A percentile compares a stretch with the other conserved stretches of the same genome.
These are phyloP conservation scores for Colletotrichum nymphaeae DNA, from an alignment of 2,329 filamentous ascomycete species.

Conservation along the genomic window DNA sequence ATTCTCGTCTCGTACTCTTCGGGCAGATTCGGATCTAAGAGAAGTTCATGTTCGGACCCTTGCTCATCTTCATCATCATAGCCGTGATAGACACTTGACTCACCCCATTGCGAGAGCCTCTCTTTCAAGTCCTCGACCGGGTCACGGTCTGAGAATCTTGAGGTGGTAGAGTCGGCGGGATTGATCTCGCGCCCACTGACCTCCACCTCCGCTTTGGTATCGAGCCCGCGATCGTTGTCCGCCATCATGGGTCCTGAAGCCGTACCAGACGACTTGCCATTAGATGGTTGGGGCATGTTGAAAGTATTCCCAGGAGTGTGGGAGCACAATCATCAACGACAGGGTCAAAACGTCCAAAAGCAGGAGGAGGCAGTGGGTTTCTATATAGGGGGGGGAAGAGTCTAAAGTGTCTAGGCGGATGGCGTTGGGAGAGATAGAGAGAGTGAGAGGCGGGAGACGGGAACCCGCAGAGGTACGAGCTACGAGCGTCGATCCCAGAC, in stretches of 20 bases:
- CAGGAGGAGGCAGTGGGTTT: conserved; percentile 32
- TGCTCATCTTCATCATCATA: conserved; percentile 57
- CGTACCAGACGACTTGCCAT: conserved; percentile 48
- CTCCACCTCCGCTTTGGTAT: conserved; percentile 43
- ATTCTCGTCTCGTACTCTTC: conserved; percentile 54
- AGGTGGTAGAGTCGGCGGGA: conserved; percentile 35
- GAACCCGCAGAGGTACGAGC: conserved; percentile 30
- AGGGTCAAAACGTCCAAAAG: conserved; percentile 7
- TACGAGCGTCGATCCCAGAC: conserved; percentile 35
- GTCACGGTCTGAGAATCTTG: conserved; percentile 34
- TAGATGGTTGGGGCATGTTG: conserved; percentile 46
- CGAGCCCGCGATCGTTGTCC: conserved; percentile 42
- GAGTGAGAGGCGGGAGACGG: conserved; percentile 4
- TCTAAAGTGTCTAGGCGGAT: conserved; percentile 31
- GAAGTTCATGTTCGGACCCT: conserved; percentile 64
- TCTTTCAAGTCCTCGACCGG: conserved; percentile 48
- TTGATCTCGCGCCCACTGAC: conserved; percentile 44
- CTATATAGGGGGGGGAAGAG: conserved; percentile 36
- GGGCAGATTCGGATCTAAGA: conserved; percentile 65
- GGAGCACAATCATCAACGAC: conserved; percentile 28
- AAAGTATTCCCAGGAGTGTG: conserved; percentile 35
- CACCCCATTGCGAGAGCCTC: conserved; percentile 54
- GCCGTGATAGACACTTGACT: conserved; percentile 49
- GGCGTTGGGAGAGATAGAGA: neutral
- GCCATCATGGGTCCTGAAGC: conserved; percentile 36